Base-by-base conservation (phyloP, 495 filamentous ascomycete genomes). In the Tuber calosporum region DNA sequence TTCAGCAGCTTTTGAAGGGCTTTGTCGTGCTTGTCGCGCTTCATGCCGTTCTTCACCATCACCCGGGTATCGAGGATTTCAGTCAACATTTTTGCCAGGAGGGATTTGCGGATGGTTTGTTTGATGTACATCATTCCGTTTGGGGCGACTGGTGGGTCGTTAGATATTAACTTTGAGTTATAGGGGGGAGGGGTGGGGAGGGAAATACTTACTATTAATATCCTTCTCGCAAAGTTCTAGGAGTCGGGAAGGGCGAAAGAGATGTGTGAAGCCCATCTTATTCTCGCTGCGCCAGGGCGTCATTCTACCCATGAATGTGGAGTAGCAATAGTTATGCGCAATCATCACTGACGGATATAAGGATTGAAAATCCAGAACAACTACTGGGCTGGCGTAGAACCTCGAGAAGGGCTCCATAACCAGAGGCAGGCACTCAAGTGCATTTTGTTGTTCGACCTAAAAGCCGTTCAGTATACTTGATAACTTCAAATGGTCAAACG, bases 251-350 rank as follows among this genome's bases (percentile, higher is more conserved):
- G 91, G 86, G 72, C 96, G 87, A 72, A 89, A 84, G 83, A 94
- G 97, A 72, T 97, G 89, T 53, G 88, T 86, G 79, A 99, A 96
- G 0, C 95, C 95, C 90, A 99, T 92, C 83, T 99, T 99, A 83
- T 95, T 94, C 68, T 88, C 89, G 22, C 93, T 93, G 38, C 92
- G 88, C 95, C 94, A 97, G 78, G 87, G 87, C 36, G 89, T 87
- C 41, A 94, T 88, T 68, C 95, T 88, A 4, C 95, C 95, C 11
- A 99, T 87, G 76, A 93, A 99, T 0, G 95, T 99, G 0, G 95
- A 98, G 82, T 99, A 99, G 84, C 95, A 99, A 83, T 97, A 97
- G 81, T 99, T 99, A 83, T 99, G 97, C 0, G 95, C 95, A 78
- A 99, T 97, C 93, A 99, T 98, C 68, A 98, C 89, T 80, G 93